phyloP scores from a whole-genome alignment of 371 early-diverging fungal genomes.

The Mortierella sp. region DNA sequence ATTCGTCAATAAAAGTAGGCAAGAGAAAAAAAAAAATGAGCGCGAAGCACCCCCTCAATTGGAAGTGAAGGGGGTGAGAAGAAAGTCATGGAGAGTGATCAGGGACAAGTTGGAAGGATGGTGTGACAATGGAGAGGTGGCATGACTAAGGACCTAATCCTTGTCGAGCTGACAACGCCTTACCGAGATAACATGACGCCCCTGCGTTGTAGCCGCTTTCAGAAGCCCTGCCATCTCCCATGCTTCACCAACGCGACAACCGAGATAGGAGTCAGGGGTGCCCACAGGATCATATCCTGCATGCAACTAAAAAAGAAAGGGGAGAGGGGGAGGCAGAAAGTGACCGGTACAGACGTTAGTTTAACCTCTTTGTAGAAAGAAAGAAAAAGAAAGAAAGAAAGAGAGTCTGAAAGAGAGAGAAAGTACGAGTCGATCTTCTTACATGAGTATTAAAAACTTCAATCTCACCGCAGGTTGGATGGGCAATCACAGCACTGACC shows the following conservation, averaged over 20 bases:
- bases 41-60: too few species aligned
- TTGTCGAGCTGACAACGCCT: background rate
- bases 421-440: slow-evolving; percentile 26
- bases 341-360: too few species aligned
- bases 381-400: slow-evolving; percentile 22
- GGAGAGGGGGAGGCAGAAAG: background rate
- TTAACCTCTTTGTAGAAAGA: background rate
- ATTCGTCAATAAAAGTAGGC: background rate
- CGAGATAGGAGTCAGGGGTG: slow-evolving; percentile 43
- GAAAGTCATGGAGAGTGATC: slow-evolving; percentile 1
- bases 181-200: slow-evolving; percentile 55
- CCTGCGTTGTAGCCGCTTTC: slow-evolving; percentile 43
- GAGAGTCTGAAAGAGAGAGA: slow-evolving; percentile 15
- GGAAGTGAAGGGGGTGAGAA: background rate
- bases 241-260: slow-evolving; percentile 51
- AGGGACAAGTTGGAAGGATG: background rate
- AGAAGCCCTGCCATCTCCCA: slow-evolving; percentile 50
- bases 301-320: slow-evolving; percentile 26
- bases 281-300: slow-evolving; percentile 51
- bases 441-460: slow-evolving; percentile 75
- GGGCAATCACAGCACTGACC: slow-evolving; percentile 61
- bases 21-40: background rate
- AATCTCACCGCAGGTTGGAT: slow-evolving; percentile 65
- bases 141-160: background rate
- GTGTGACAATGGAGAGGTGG: too few species aligned